A percentile compares a stretch with the other conserved stretches of the same genome.
These are phyloP conservation scores for Mycena vitilis DNA, from an alignment of 768 basidiomycete genomes.

Conservation along the genomic window DNA sequence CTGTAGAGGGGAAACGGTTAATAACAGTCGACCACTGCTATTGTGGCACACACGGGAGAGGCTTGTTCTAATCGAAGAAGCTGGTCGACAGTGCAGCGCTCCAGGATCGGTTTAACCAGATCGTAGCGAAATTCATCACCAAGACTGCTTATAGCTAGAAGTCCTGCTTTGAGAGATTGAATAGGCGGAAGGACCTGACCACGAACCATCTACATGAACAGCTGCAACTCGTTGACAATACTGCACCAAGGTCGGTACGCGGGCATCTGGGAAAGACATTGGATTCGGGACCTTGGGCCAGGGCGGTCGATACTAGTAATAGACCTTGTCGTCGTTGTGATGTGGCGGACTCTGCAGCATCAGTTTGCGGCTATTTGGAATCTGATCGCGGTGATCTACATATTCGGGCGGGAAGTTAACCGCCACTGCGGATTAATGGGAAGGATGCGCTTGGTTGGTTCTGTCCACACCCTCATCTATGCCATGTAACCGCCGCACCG, in stretches of 20 bases:
- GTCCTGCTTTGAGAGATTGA: background rate
- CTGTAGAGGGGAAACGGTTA: conserved; percentile 45
- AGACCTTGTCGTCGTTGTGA: too few species aligned
- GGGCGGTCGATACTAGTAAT: too few species aligned
- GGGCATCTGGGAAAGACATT: conserved; percentile 42
- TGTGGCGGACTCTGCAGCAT: too few species aligned
- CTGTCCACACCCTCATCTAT: background rate
- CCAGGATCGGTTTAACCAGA: conserved; percentile 79
- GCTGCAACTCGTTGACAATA: conserved; percentile 79
- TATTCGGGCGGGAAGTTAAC: background rate
- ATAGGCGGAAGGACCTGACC: background rate
- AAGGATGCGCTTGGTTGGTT: background rate
- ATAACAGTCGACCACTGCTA: conserved; percentile 15
- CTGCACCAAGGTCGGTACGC: conserved; percentile 72
- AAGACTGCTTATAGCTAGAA: conserved; percentile 71
- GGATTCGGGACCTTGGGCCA: too few species aligned
- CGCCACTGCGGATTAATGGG: background rate
- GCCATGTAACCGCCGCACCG: background rate
- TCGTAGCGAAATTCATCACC: conserved; percentile 72
- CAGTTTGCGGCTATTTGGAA: too few species aligned
- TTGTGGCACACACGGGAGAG: conserved; percentile 67
- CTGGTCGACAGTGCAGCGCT: conserved; percentile 77
- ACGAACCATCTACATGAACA: conserved; percentile 71
- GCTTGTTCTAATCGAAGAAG: conserved; percentile 75
- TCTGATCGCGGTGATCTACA: too few species aligned